Percentiles rank a stretch among this genome's conserved stretches.
These are phyloP conservation scores for Fusarium virguliforme DNA, from an alignment of 2,329 filamentous ascomycete genomes.

Conservation along the genomic window DNA sequence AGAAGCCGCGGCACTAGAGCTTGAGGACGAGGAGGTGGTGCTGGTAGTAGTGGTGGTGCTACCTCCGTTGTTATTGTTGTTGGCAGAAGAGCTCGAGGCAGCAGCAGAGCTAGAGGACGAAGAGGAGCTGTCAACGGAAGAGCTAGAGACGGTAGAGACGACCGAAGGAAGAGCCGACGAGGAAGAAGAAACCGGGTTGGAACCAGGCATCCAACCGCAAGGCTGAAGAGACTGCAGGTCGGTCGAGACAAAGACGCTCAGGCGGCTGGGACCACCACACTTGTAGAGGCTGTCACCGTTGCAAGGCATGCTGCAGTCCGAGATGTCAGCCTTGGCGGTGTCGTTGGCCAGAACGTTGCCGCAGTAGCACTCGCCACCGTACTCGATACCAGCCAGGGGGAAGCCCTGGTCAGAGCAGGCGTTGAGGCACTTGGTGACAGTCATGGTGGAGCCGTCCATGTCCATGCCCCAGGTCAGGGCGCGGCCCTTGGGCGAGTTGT, in stretches of 20 bases:
- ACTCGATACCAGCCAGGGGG: conserved; percentile 67
- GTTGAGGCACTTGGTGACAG: conserved; percentile 61
- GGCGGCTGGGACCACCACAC: conserved; percentile 62
- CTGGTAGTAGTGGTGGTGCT: conserved; percentile 8
- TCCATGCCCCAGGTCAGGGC: conserved; percentile 63
- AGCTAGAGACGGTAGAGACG: conserved; percentile 28
- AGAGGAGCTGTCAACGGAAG: conserved; percentile 38
- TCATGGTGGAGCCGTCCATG: conserved; percentile 58
- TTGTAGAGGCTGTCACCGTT: conserved; percentile 61
- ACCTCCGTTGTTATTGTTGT: conserved; percentile 6
- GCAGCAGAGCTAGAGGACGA: conserved; percentile 24
- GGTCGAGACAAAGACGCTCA: conserved; percentile 65
- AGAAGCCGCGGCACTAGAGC: conserved; percentile 22
- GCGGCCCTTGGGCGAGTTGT: conserved; percentile 60
- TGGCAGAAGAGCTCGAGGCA: conserved; percentile 22
- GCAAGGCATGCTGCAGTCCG: conserved; percentile 68
- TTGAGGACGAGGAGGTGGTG: conserved; percentile 20
- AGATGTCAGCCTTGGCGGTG: conserved; percentile 55
- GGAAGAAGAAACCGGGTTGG: conserved; percentile 22
- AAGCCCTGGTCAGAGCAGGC: conserved; percentile 63
- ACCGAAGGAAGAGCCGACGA: conserved; percentile 6
- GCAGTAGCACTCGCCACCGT: conserved; percentile 66
- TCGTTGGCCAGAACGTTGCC: conserved; percentile 68
- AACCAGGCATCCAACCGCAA: conserved; percentile 58
- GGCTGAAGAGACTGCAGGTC: conserved; percentile 68